Percentiles rank a stretch among this genome's conserved stretches.
phyloP scores from a whole-genome alignment of 2,329 filamentous ascomycete species.

The Talaromyces pinophilus region DNA sequence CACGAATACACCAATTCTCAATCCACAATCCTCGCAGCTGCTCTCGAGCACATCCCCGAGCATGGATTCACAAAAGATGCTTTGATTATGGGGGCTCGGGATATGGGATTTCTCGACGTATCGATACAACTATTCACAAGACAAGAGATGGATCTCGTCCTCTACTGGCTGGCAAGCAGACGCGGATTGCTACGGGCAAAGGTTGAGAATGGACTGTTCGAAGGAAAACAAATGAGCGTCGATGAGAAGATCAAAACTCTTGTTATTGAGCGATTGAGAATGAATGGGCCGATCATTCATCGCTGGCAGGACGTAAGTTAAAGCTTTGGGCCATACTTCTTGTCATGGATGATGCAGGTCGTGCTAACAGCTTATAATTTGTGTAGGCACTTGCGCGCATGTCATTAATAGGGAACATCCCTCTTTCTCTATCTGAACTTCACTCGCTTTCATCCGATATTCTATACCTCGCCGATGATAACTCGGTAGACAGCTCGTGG shows the following conservation, averaged over 20 bases:
- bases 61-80: conserved; percentile 79
- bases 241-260: conserved; percentile 68
- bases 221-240: conserved; percentile 46
- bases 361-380: conserved; percentile 23
- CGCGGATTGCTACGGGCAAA: conserved; percentile 40
- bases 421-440: conserved; percentile 75
- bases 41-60: conserved; percentile 72
- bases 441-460: conserved; percentile 87
- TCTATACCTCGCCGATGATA: conserved; percentile 81
- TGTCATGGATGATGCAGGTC: conserved; percentile 14
- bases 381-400: conserved; percentile 82
- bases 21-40: conserved; percentile 75
- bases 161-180: conserved; percentile 47
- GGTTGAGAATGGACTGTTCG: conserved; percentile 37
- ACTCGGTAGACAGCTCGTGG: conserved; percentile 80
- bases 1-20: conserved; percentile 68
- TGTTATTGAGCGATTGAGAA: conserved; percentile 73
- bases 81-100: conserved; percentile 74
- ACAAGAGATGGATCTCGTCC: conserved; percentile 77
- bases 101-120: conserved; percentile 83
- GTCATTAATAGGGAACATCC: conserved; percentile 78
- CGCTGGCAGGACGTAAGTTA: conserved; percentile 80
- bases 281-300: conserved; percentile 70
- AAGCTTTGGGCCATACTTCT: not conserved
- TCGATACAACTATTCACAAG: conserved; percentile 79